Base-by-base conservation (phyloP, 768 basidiomycete species). In the Boletus rubescentipes region DNA sequence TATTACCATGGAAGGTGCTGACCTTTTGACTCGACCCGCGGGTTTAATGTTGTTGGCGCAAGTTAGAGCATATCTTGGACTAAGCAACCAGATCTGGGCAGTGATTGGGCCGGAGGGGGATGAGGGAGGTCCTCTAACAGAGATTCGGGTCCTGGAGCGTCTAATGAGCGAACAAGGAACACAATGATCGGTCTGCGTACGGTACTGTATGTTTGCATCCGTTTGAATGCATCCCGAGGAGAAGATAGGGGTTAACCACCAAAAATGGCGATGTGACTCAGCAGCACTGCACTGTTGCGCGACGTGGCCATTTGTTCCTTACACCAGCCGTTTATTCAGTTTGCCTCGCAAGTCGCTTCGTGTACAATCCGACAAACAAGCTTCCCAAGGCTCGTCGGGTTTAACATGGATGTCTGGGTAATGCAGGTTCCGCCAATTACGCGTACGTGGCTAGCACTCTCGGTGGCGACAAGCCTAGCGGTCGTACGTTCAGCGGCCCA, bases 341-440 rank as follows among this genome's bases (percentile, higher is more conserved):
- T 29, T 43, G 32, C 23, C 36, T 31, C 32, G 35, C 34, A 43
- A 46, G 39, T 36, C 20, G 40, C 29, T 46, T 32, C 36, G 38
- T 35, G 37, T 26, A 32, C 26, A 37, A 43, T 51, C 38, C 44
- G 42, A 46, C 44, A 37, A 12, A 53, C 44, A 35, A 20, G 47
- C 46, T 51, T 26, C 14, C n/a, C 4, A 30, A 20, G 39, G 47
- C 26, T 52, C 43, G 49, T 54, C 36, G 55, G 49, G 35, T 1
- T 16, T 41, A 65, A 46, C 46, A 91, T 91, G 90, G 93, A 96
- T 68, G 90, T 87, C 31, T 95, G 93, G 94, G 80, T 97, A 32
- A 80, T 80, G 29, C 91, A 94, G 63, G 90, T 98, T 55, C 94
- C 94, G 32, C 94, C 94, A 5, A 84, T 98, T 39, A 97, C 94